These are phyloP conservation scores for Aspergillus neoniger DNA, from an alignment of 2,329 filamentous ascomycete species.

Conservation along the genomic window DNA sequence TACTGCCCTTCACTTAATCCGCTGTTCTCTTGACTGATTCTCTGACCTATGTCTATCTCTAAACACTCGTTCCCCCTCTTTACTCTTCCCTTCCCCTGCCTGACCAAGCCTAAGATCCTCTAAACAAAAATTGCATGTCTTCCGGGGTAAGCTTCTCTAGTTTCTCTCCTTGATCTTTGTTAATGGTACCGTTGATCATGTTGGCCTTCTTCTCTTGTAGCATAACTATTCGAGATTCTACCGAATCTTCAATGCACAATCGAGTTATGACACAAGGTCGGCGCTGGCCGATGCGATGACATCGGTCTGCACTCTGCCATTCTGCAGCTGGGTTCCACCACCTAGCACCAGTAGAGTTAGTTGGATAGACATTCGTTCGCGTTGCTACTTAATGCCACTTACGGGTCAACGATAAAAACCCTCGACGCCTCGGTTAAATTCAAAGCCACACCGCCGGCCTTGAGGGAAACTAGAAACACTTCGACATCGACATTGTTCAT, in stretches of 20 bases:
- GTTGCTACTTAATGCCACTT: slow-evolving; percentile 49
- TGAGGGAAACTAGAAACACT: slow-evolving; percentile 93
- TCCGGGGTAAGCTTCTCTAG: slow-evolving; percentile 88
- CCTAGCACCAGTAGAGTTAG: slow-evolving; percentile 47
- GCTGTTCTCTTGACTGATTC: too few relatives aligned
- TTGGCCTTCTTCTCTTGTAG: slow-evolving; percentile 98
- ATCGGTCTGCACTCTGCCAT: slow-evolving; percentile 94
- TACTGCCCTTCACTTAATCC: too few relatives aligned
- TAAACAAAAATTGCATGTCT: slow-evolving; percentile 96
- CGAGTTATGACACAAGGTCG: slow-evolving; percentile 92
- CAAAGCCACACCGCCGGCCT: slow-evolving; percentile 91
- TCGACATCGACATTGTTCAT: slow-evolving; percentile 95
- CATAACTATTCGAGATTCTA: slow-evolving; percentile 92
- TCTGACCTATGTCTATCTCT: too few relatives aligned
- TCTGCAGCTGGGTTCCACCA: slow-evolving; percentile 99
- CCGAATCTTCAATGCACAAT: slow-evolving; percentile 93
- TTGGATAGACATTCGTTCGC: slow-evolving; percentile 3
- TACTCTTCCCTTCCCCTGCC: neutral
- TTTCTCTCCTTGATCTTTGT: slow-evolving; percentile 78
- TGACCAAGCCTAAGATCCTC: slow-evolving; percentile 58
- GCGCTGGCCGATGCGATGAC: slow-evolving; percentile 92
- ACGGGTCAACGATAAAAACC: slow-evolving; percentile 96
- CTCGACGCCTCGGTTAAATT: slow-evolving; percentile 93
- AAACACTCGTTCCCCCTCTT: neutral
- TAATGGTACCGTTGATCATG: slow-evolving; percentile 97